phyloP scores from a whole-genome alignment of 2,329 filamentous ascomycete genomes.

The Teratosphaeriaceae sp. region DNA sequence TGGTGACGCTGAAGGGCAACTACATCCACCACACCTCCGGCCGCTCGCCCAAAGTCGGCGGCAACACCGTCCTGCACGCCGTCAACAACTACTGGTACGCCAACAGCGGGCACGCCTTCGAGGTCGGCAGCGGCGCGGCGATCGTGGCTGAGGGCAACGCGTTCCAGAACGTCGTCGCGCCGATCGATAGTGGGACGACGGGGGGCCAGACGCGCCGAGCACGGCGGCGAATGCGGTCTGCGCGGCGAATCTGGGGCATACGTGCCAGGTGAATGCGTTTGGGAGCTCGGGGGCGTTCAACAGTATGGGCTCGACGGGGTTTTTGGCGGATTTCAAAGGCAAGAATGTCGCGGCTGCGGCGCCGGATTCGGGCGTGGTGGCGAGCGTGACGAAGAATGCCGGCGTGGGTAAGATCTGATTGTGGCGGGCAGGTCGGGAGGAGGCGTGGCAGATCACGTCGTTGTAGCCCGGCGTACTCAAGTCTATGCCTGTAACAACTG shows the following conservation, averaged over 20 bases:
- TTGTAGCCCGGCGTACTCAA: too few relatives aligned
- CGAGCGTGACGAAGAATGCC: slow-evolving; percentile 35
- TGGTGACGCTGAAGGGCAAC: slow-evolving; percentile 54
- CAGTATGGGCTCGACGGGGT: slow-evolving; percentile 34
- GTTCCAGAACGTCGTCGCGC: slow-evolving; percentile 48
- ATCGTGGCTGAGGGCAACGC: slow-evolving; percentile 53
- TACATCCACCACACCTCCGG: slow-evolving; percentile 55
- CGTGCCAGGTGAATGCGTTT: slow-evolving; percentile 44
- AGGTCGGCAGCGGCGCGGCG: slow-evolving; percentile 33
- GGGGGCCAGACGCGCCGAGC: slow-evolving; percentile 27
- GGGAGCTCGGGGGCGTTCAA: slow-evolving; percentile 15
- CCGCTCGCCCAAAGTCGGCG: slow-evolving; percentile 50
- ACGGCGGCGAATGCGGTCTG: slow-evolving; percentile 7
- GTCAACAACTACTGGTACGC: slow-evolving; percentile 57
- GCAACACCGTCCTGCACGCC: slow-evolving; percentile 52
- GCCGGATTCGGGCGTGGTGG: slow-evolving; percentile 22
- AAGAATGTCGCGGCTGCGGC: slow-evolving; percentile 46
- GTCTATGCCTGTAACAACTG: too few relatives aligned
- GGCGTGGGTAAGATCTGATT: slow-evolving; percentile 39
- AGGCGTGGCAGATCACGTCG: too few relatives aligned
- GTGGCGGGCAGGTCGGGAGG: too few relatives aligned
- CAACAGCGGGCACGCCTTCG: slow-evolving; percentile 53
- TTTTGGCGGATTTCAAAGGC: slow-evolving; percentile 47
- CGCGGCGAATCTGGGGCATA: slow-evolving; percentile 37
- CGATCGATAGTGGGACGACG: slow-evolving; percentile 31